A percentile compares a stretch with the other conserved stretches of the same genome.
Conservation (phyloP, 2,329 filamentous ascomycete genomes). For the Helicocarpus griseus region DNA sequence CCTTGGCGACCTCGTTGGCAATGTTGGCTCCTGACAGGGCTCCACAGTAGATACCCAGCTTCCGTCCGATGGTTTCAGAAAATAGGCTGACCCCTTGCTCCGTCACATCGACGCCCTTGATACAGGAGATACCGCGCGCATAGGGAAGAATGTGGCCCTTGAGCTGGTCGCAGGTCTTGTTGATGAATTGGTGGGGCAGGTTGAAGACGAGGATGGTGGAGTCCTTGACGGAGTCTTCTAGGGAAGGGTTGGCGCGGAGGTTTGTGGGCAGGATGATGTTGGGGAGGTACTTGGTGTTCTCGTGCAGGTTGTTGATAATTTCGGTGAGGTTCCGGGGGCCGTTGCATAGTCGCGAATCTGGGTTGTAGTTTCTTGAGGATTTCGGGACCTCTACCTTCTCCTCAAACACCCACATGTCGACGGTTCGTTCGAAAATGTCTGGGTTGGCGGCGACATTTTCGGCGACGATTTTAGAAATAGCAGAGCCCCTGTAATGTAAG, state of each 20-base stretch:
- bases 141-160: constrained; percentile 83
- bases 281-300: constrained; percentile 98
- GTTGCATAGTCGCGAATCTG: constrained; percentile 46
- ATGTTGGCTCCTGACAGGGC: constrained; percentile 95
- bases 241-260: constrained; percentile 35
- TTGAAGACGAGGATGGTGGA: constrained; percentile 93
- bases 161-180: constrained; percentile 72
- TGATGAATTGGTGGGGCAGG: constrained; percentile 82
- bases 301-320: constrained; percentile 84
- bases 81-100: constrained; percentile 81
- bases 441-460: constrained; percentile 76
- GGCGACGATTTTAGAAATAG: constrained; percentile 92
- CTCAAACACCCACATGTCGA: constrained; percentile 99
- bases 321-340: constrained; percentile 76
- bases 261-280: constrained; percentile 74
- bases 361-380: constrained; percentile 63
- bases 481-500: constrained; percentile 62
- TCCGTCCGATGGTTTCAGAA: constrained; percentile 86
- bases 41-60: constrained; percentile 90
- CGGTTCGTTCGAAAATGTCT: constrained; percentile 73
- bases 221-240: constrained; percentile 63
- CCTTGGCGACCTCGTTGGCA: constrained; percentile 83
- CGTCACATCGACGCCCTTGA: constrained; percentile 92
- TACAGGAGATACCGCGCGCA: constrained; percentile 89
- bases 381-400: constrained; percentile 70